Evolutionary conservation across 2,329 filamentous ascomycete genomes (phyloP), one percentile per base, ranked within the genome.

Genomic region (Diaporthe citri): DNA sequence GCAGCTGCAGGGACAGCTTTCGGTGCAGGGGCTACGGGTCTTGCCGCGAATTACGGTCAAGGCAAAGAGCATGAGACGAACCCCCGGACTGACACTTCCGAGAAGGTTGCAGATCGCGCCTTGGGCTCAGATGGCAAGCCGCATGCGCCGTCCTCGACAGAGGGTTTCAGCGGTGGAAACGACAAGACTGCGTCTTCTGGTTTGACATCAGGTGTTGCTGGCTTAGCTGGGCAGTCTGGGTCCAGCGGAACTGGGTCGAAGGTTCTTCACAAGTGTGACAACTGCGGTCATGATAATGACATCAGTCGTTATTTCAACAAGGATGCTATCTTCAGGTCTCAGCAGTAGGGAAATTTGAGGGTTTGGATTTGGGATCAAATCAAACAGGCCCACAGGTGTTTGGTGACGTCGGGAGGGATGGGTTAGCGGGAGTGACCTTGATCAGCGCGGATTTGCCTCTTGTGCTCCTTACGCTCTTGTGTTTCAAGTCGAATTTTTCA

Each of bases 281-380:
- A 78, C 25, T 79, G 77, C 39, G 77, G 78, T 4, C 64, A 73
- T 34, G 77, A 77, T 20, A 78, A 77, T 17, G 77, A 79, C 36
- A 80, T 80, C 31, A 77, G 75, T 41, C 43, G 71, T 8, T 79
- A 80, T 59, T 79, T 80, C 52, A 71, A 66, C 17, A 79, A 78
- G 74, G 77, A 78, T 28, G 77, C 75, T 43, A 46, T 34, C 9
- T 46, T 51, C 31, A 43, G 56, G 8, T 48, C 39, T 15, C 48
- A 59, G 55, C 15, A 62, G 5, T 72, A 34, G n/a, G n/a, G n/a
- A n/a, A n/a, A n/a, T n/a, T n/a, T n/a, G n/a, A n/a, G n/a, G n/a
- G n/a, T n/a, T n/a, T n/a, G n/a, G n/a, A n/a, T n/a, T n/a, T n/a
- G n/a, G n/a, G n/a, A n/a, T n/a, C n/a, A n/a, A n/a, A n/a, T n/a